Evolutionary conservation across 179 eudicot genomes (phyloP), one percentile per base, ranked within the genome.

Genomic region (Vitellaria paradoxa): DNA sequence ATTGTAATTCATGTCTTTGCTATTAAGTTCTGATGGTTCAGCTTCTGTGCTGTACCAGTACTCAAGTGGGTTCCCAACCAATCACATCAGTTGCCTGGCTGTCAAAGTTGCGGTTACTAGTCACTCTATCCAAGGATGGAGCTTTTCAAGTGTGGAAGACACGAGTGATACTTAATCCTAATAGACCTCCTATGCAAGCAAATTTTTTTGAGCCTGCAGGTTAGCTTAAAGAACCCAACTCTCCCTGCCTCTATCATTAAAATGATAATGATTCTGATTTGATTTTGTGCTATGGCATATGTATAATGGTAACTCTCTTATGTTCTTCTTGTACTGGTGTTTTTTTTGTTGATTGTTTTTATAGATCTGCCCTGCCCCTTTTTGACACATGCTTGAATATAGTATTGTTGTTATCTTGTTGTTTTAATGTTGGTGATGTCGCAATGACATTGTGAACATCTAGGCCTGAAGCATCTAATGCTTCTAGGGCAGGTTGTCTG

Each of bases 161-260:
- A 65, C 89, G 94, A 71, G 92, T 88, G 80, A 76, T 79, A 24
- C 88, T 86, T 67, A 93, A 92, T 88, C 91, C 97, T 12, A 93
- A 92, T 78, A 89, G 88, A 81, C 92, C 97, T 45, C 96, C 97
- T 23, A 88, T 87, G 86, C 94, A 88, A 85, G 94, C 98, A 73
- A 92, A 88, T 74, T 96, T 93, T 85, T 96, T 96, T 80, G 99
- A 96, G 87, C 84, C 95, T 85, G 97, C 99, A 85, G 97, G 99
- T 96, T 72, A 86, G 96, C 78, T 79, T 20, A 59, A 69, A 60
- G 57, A 64, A 69, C 71, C 11, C 62, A 24, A 63, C 49, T 66
- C 68, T 73, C 71, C 65, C 59, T 82, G 63, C 46, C 53, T 73
- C 75, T 79, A 50, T 62, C 23, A 62, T 49, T 55, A 60, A 13